Conservation (phyloP, 768 basidiomycete species). For the Floccularia luteovirens region DNA sequence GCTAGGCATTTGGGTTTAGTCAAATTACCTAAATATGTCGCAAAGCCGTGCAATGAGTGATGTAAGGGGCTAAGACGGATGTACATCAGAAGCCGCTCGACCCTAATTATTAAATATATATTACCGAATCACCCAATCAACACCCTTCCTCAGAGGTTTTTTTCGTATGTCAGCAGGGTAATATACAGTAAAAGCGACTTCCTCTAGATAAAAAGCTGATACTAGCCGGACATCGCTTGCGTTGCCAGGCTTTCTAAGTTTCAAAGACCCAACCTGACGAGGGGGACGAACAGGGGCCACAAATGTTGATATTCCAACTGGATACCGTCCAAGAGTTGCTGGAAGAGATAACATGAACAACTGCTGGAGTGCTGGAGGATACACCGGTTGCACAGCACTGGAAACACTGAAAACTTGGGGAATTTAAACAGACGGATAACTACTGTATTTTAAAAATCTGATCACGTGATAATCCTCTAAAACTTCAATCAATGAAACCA, state of each 20-base stretch:
- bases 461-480: no score
- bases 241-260: conserved; percentile 16
- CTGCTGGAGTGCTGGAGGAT: not conserved
- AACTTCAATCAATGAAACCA: no score
- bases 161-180: conserved; percentile 46
- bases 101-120: not conserved
- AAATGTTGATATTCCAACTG: conserved; percentile 56
- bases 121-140: conserved; percentile 54
- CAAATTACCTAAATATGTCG: conserved; percentile 35
- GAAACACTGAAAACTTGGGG: no score
- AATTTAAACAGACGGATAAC: no score
- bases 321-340: conserved; percentile 33
- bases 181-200: conserved; percentile 57
- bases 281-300: conserved; percentile 32
- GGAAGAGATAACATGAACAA: conserved; percentile 36
- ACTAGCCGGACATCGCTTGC: conserved; percentile 16
- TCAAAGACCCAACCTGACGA: conserved; percentile 31
- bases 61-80: conserved; percentile 28
- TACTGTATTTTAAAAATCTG: no score
- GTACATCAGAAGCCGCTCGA: not conserved
- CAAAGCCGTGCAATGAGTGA: conserved; percentile 39
- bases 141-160: conserved; percentile 24
- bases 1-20: not conserved
- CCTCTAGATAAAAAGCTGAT: conserved; percentile 46
- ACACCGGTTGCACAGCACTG: no score